Conservation (phyloP, 305 asterid species). For the Fraxinus greggii region DNA sequence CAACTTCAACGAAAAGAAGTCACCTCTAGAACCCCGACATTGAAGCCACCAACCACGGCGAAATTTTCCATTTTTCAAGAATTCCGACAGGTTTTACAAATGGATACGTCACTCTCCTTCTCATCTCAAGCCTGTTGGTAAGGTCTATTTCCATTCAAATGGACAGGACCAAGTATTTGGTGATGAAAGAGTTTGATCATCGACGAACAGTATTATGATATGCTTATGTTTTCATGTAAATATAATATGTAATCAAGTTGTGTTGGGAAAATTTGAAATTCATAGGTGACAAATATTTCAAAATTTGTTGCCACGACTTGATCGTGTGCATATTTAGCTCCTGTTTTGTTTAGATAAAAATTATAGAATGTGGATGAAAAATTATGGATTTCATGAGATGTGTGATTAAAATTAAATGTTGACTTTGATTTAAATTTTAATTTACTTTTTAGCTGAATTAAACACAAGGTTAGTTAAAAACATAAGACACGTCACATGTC, state of each 20-base stretch:
- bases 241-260: neutral
- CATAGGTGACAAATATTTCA: neutral
- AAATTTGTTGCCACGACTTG: too few relatives aligned
- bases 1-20: constrained; percentile 44
- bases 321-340: too few relatives aligned
- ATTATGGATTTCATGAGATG: too few relatives aligned
- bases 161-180: constrained; percentile 50
- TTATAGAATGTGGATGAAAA: too few relatives aligned
- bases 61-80: constrained; percentile 37
- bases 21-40: constrained; percentile 69
- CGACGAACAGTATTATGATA: too few relatives aligned
- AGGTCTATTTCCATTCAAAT: constrained; percentile 55
- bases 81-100: constrained; percentile 43
- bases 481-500: neutral
- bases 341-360: too few relatives aligned
- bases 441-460: too few relatives aligned
- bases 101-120: constrained; percentile 65
- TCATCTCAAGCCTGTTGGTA: constrained; percentile 53
- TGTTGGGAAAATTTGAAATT: neutral
- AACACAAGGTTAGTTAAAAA: too few relatives aligned
- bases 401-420: too few relatives aligned
- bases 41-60: constrained; percentile 68
- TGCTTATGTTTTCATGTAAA: too few relatives aligned
- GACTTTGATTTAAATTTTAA: too few relatives aligned
- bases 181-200: constrained; percentile 50